Evolutionary conservation across 1,139 yeast genomes (phyloP), one percentile per base, ranked within the genome.

Genomic region (Petasospora fabianii): DNA sequence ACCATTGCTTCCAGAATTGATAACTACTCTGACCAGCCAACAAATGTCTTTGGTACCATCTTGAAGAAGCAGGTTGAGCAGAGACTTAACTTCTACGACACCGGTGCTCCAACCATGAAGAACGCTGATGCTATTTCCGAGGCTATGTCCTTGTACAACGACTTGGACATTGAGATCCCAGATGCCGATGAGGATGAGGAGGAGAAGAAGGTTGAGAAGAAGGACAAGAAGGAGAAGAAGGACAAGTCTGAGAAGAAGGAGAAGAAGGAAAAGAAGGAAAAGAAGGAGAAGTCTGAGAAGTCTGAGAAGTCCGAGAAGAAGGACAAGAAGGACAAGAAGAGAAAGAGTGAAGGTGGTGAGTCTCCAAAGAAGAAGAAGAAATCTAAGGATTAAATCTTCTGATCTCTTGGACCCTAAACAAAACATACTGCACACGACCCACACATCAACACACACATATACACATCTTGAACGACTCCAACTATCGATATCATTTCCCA

Each of bases 1-100:
- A 84, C 98, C 32, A 92, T 92, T 70, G 98, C 98, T 49, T 87
- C 96, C 36, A 86, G 98, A 77, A 90, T 92, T 58, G 99, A 92
- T 71, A 88, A 88, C 73, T 92, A 86, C 68, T 80, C 88, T 43
- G 94, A 84, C 59, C 88, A 82, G 62, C 90, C 92, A 62, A 70
- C 84, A 34, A 83, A 83, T 51, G 87, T 80, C 43, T 94, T 92
- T 60, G 99, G 98, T 64, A 75, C 79, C 58, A 81, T 87, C 44
- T 78, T 94, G 66, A 88, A 87, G 75, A 78, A 85, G 66, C 98
- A 92, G 75, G 97, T 92, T 54, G 98, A 92, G 72, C 97, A 94
- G 68, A 86, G 98, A 71, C 77, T 92, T 59, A 84, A 80, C 67
- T 92, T 92, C 63, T 94, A 88, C 74, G 96, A 87, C 62, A 84